phyloP scores from a whole-genome alignment of 352 stramenopile genomes.

The Globisporangium cystogenes region DNA sequence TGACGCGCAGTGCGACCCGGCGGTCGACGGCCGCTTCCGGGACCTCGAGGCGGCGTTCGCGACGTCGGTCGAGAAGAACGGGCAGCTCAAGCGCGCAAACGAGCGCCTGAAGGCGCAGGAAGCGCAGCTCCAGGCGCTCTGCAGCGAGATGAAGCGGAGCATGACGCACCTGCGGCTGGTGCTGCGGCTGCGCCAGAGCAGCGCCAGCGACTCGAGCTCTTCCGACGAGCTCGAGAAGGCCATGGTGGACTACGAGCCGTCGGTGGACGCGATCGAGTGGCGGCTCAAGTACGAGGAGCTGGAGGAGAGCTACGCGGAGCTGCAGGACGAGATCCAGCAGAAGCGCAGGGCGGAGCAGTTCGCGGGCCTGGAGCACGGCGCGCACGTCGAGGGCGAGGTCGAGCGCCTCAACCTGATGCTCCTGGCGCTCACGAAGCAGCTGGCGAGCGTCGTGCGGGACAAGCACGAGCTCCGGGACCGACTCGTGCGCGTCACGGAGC shows the following conservation, averaged over 20 bases:
- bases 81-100: conserved; percentile 40
- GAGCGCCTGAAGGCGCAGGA: conserved; percentile 54
- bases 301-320: conserved; percentile 44
- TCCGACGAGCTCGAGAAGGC: conserved; percentile 12
- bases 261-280: conserved; percentile 75
- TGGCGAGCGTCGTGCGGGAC: conserved; percentile 60
- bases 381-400: conserved; percentile 22
- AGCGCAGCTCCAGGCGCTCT: conserved; percentile 44
- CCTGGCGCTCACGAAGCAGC: conserved; percentile 50
- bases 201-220: background rate
- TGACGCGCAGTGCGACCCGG: conserved; percentile 22
- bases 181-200: conserved; percentile 28
- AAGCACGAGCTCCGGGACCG: conserved; percentile 70
- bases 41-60: conserved; percentile 64
- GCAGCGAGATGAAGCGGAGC: conserved; percentile 49
- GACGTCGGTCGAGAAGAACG: conserved; percentile 52
- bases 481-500: conserved; percentile 11
- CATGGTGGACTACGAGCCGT: conserved; percentile 47
- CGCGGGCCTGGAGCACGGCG: background rate
- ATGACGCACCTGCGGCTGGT: conserved; percentile 54
- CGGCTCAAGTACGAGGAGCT: conserved; percentile 81
- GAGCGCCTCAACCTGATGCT: conserved; percentile 71
- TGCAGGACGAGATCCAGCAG: conserved; percentile 43
- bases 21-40: conserved; percentile 34
- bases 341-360: conserved; percentile 9